Percentiles rank a stretch among this genome's conserved stretches.
Conservation (phyloP, 805 yeast genomes). For the Saccharomycopsis vini region DNA sequence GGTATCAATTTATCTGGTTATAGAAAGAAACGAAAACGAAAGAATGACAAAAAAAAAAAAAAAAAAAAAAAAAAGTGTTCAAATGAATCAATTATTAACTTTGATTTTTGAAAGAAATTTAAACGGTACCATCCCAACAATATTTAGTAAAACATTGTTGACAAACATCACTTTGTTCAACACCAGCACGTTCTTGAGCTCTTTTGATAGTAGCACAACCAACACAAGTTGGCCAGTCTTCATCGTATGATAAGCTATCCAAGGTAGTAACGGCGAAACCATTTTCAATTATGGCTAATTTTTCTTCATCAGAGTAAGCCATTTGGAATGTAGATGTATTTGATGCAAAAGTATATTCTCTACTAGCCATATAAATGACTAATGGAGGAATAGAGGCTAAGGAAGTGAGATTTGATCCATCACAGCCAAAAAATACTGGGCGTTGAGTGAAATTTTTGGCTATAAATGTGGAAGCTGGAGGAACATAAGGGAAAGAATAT, state of each 20-base stretch:
- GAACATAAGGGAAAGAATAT: conserved; percentile 71
- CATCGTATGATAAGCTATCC: conserved; percentile 57
- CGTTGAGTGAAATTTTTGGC: conserved; percentile 50
- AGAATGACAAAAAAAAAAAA: no score
- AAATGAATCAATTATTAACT: no score
- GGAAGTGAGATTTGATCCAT: conserved; percentile 50
- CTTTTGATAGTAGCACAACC: conserved; percentile 80
- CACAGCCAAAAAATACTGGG: conserved; percentile 82
- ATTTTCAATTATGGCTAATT: conserved; percentile 52
- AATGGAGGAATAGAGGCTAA: conserved; percentile 51
- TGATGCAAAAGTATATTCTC: conserved; percentile 53
- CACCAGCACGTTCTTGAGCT: conserved; percentile 58
- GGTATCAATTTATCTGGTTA: no score
- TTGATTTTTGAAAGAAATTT: no score
- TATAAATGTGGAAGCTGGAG: conserved; percentile 48
- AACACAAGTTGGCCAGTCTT: conserved; percentile 63
- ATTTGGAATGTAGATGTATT: conserved; percentile 66
- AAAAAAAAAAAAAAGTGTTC: no score
- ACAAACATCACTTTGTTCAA: conserved; percentile 56
- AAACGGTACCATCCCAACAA: conserved; percentile 52
- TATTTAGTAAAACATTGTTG: conserved; percentile 57
- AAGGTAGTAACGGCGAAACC: conserved; percentile 67
- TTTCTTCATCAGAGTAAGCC: conserved; percentile 49
- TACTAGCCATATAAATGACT: conserved; percentile 65
- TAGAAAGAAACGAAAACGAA: no score